These are phyloP conservation scores for Neonectria faginata DNA, from an alignment of 2,329 filamentous ascomycete species.

Conservation along the genomic window DNA sequence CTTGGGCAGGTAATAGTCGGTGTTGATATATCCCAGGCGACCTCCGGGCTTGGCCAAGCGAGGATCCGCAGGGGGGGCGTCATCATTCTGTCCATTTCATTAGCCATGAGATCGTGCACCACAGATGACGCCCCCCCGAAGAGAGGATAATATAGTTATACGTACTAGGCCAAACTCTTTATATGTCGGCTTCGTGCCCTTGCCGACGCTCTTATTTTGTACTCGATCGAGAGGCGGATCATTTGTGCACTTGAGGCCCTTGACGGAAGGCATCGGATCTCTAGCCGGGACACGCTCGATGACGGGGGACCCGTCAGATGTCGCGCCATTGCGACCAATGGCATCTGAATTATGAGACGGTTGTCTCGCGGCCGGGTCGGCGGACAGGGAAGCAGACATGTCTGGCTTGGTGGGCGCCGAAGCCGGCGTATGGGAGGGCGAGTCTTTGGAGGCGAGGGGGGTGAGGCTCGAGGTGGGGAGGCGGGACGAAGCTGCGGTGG, in stretches of 20 bases:
- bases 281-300: constrained; percentile 65
- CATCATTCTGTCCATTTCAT: constrained; percentile 78
- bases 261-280: constrained; percentile 65
- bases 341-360: constrained; percentile 44
- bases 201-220: constrained; percentile 63
- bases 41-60: constrained; percentile 77
- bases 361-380: constrained; percentile 50
- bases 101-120: constrained; percentile 66
- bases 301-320: constrained; percentile 50
- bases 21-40: constrained; percentile 74
- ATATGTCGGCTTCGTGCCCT: constrained; percentile 69
- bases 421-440: constrained; percentile 62
- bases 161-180: constrained; percentile 75
- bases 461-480: constrained; percentile 59
- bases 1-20: constrained; percentile 77
- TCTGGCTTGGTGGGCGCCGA: constrained; percentile 65
- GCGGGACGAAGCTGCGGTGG: constrained; percentile 57
- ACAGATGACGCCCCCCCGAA: constrained; percentile 71
- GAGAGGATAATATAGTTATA: constrained; percentile 60
- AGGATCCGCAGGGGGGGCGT: constrained; percentile 83
- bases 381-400: constrained; percentile 63
- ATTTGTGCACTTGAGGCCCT: constrained; percentile 70
- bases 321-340: constrained; percentile 49
- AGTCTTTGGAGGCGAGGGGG: constrained; percentile 64
- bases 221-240: constrained; percentile 68